Evolutionary conservation across 1,284 basidiomycete species (phyloP), one percentile per base, ranked within the genome.

Genomic region (Microstroma glucosiphilum): DNA sequence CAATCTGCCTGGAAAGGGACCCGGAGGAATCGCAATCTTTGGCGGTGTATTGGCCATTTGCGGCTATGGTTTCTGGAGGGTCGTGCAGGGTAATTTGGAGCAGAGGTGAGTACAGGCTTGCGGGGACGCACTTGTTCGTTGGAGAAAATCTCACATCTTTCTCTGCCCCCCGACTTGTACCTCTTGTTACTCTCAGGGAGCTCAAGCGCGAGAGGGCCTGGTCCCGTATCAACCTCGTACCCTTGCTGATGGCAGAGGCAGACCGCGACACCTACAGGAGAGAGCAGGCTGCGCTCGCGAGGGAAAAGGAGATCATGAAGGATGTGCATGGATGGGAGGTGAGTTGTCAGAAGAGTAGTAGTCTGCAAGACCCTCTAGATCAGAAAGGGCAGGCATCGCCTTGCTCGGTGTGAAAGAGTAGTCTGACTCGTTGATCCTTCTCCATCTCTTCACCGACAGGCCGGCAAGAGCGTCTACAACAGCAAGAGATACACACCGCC

Each of bases 231-330:
- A 87, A 98, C 83, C 85, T 97, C 55, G 89, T 94, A 49, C 94
- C 94, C 17, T 80, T 97, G 23, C 68, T 81, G 15, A 85, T 93
- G 69, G 93, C 93, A 56, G 93, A 98, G 81, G 87, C 88, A 15
- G 93, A 98, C 82, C 87, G 94, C 63, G 92, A 94, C 80, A 84
- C 85, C 57, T 93, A 90, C 83, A 85, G 92, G 70, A 85, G 92
- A 58, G 83, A 88, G 75, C 84, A 88, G 74, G 92, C 91, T n/a
- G 86, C 87, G 56, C 57, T 89, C 62, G 88, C 83, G 57, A 82
- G 92, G 60, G 94, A 98, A 82, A 85, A 85, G 82, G 88, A 88
- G 82, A 91, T 97, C 77, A 98, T 98, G 93, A 91, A 90, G 82
- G 90, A 92, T 76, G 92, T 96, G 46, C 85, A 85, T 60, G 91